phyloP scores from a whole-genome alignment of 192 early-diverging fungal genomes.

The Mortierella claussenii region DNA sequence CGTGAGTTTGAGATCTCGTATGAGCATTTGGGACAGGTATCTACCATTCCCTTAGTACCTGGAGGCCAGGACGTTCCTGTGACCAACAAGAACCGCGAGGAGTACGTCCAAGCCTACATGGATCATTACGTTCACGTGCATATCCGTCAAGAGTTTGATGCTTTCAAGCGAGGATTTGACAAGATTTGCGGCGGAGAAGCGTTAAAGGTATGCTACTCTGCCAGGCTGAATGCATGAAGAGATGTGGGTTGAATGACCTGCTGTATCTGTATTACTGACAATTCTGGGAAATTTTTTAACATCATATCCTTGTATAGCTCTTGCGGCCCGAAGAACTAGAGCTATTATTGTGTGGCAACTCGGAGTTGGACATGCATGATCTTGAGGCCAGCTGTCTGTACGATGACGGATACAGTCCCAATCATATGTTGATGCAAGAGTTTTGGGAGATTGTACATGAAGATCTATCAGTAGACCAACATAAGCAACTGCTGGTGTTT shows the following conservation, averaged over 20 bases:
- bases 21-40: slow-evolving; percentile 63
- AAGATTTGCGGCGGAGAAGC: slow-evolving; percentile 76
- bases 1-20: slow-evolving; percentile 87
- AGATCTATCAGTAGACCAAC: slow-evolving; percentile 67
- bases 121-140: slow-evolving; percentile 73
- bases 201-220: slow-evolving; percentile 64
- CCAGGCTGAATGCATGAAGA: too few species aligned
- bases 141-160: slow-evolving; percentile 70
- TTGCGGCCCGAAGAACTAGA: slow-evolving; percentile 77
- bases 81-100: slow-evolving; percentile 77
- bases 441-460: slow-evolving; percentile 88
- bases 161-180: slow-evolving; percentile 82
- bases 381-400: slow-evolving; percentile 80
- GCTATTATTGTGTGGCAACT: slow-evolving; percentile 72
- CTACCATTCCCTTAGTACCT: slow-evolving; percentile 69
- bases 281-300: too few species aligned
- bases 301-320: slow-evolving; percentile 49
- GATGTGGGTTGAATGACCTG: too few species aligned
- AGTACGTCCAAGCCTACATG: slow-evolving; percentile 79
- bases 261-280: too few species aligned
- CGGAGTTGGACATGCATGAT: slow-evolving; percentile 73
- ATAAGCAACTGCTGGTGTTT: slow-evolving; percentile 83
- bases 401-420: slow-evolving; percentile 82
- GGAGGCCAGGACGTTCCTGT: slow-evolving; percentile 76
- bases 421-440: slow-evolving; percentile 74